Base-by-base conservation (phyloP, 495 filamentous ascomycete species). In the Symbiotaphrina buchneri region DNA sequence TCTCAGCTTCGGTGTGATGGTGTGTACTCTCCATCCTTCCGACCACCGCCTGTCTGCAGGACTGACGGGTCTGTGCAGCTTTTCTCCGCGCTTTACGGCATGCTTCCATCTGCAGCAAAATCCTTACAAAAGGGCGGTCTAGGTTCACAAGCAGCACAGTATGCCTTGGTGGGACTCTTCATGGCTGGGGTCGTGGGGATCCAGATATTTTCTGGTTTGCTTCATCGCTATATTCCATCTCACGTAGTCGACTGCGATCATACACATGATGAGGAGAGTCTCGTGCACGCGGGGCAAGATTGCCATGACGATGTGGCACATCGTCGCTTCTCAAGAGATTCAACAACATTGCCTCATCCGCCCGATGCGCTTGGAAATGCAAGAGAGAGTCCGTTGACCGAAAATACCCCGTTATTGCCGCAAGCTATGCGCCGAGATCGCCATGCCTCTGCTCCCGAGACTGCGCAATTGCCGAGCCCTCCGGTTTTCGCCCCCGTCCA, bases 1-100 rank as follows among this genome's bases (percentile, higher is more conserved):
- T 52, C 53, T 97, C 30, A 92, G 82, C 48, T 91, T 91, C 28
- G 87, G 87, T 19, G 87, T 97, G n/a, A 90, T 97, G 84, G 83
- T 94, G 50, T 32, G 66, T 52, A 13, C 21, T 27, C 42, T 37
- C 20, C 39, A 33, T 39, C n/a, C n/a, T n/a, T n/a, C n/a, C n/a
- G 21, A 39, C 45, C 37, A 43, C 23, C 5, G 18, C 11, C 4
- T 37, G 11, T 15, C n/a, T 18, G 21, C 18, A 15, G 3, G 17
- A 27, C 18, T 32, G 6, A 33, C 27, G 11, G 1, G 31, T 21
- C 5, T 14, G 16, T 22, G 5, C 44, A 94, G 84, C 59, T 94
- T 11, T 97, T 93, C 45, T 92, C 83, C 32, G 75, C 90, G 1
- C 52, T 97, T 18, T 91, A 87, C 44, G 84, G 76, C 48, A 94